These are phyloP conservation scores for Fraxinus pennsylvanica DNA, from an alignment of 257 asterid genomes.

Conservation along the genomic window DNA sequence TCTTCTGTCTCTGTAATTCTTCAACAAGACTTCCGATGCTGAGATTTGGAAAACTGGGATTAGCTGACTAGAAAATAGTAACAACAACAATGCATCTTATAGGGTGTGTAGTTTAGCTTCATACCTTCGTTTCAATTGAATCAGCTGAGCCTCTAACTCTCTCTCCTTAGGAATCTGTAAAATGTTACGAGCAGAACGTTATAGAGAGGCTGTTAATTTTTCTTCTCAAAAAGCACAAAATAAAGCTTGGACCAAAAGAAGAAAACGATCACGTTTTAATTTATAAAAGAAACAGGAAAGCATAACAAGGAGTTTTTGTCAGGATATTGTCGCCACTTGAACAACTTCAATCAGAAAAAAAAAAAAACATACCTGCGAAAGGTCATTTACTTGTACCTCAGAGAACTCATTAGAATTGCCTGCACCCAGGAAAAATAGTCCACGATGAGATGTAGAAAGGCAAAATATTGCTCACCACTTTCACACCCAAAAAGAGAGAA, in stretches of 20 bases:
- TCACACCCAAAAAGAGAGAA: neutral
- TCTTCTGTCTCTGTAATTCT: slow-evolving; percentile 76
- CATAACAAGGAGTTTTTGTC: neutral
- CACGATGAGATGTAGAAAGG: slow-evolving; percentile 10
- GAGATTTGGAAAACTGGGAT: slow-evolving; percentile 33
- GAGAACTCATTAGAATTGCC: slow-evolving; percentile 50
- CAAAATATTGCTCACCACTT: neutral
- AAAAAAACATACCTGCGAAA: slow-evolving; percentile 51
- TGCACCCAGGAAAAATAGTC: slow-evolving; percentile 34
- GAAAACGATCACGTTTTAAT: neutral
- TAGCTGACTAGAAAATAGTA: slow-evolving; percentile 22
- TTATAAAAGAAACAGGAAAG: neutral
- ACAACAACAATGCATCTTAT: neutral
- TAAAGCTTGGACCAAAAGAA: slow-evolving; percentile 2
- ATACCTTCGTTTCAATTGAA: slow-evolving; percentile 90
- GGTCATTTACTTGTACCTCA: slow-evolving; percentile 60
- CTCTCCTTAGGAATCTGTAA: slow-evolving; percentile 62
- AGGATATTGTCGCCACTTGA: neutral
- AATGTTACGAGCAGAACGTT: neutral
- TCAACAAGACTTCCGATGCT: slow-evolving; percentile 81
- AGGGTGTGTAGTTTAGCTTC: slow-evolving; percentile 1
- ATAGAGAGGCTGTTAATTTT: neutral
- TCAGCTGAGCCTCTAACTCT: slow-evolving; percentile 74
- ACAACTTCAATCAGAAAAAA: neutral
- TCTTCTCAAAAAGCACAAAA: neutral